These are phyloP conservation scores for Candida nanaspora DNA, from an alignment of 805 yeast species.

Conservation along the genomic window DNA sequence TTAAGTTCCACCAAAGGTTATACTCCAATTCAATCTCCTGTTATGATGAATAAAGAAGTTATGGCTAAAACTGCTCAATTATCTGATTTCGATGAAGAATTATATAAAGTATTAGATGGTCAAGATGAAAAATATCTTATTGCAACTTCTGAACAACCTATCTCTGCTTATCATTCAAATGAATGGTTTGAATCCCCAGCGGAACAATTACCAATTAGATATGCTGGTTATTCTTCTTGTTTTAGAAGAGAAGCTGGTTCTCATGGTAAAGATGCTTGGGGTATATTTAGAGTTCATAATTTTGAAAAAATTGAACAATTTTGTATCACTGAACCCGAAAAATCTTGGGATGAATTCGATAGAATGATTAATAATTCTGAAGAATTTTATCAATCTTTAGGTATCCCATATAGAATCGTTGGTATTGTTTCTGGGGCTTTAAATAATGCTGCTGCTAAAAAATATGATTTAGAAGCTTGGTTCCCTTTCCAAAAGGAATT, in stretches of 20 bases:
- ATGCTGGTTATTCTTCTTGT: constrained; percentile 97
- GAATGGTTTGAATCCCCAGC: constrained; percentile 98
- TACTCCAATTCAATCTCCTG: constrained; percentile 94
- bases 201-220: constrained; percentile 93
- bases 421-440: constrained; percentile 98
- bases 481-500: constrained; percentile 99
- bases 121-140: constrained; percentile 95
- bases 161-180: constrained; percentile 92
- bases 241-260: constrained; percentile 99
- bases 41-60: constrained; percentile 98
- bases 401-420: constrained; percentile 93
- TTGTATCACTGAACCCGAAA: constrained; percentile 92
- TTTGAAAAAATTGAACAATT: constrained; percentile 98
- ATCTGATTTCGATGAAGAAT: constrained; percentile 95
- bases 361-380: constrained; percentile 88
- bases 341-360: constrained; percentile 96
- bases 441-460: constrained; percentile 98
- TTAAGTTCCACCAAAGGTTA: constrained; percentile 65
- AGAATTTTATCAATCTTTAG: constrained; percentile 86
- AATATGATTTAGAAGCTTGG: constrained; percentile 99
- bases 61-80: constrained; percentile 99
- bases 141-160: constrained; percentile 99
- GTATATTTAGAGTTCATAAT: constrained; percentile 97
- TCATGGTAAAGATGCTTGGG: constrained; percentile 99
- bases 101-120: constrained; percentile 95